Evolutionary conservation across 2,329 filamentous ascomycete species (phyloP), one percentile per base, ranked within the genome.

Genomic region (Sclerotinia minor): DNA sequence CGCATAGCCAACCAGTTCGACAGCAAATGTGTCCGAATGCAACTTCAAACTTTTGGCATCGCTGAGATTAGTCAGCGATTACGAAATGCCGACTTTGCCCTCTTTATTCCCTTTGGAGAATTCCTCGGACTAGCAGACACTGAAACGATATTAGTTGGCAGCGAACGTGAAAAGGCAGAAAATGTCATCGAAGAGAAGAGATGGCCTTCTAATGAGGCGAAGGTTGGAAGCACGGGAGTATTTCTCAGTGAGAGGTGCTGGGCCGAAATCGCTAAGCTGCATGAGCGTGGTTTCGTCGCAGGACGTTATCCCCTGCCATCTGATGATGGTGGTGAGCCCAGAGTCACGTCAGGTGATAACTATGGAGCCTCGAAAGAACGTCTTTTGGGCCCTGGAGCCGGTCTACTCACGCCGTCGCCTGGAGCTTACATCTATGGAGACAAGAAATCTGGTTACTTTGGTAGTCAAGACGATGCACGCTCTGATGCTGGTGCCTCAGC

Each of bases 1-100:
- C 89, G 95, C 61, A 99, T 99, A 72, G 94, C 95, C 70, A 99
- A 99, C 73, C 95, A 99, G 76, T 99, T 98, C 74, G 95, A 99
- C 79, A 97, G 93, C 85, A 98, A 98, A 79, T 99, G 95, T 77
- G 95, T 99, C 29, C 89, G 95, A 5, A 92, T 91, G 15, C 95
- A 99, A 77, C 86, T 99, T 1, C 94, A 98, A 77, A 96, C 93
- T 0, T 92, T 98, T 73, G 95, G 95, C 44, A 96, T 99, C 75
- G 94, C 94, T 1, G 95, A 99, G 77, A 97, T 99, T 78, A 97
- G 94, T 77, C 94, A 97, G 77, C 87, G 95, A 26, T 84, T 99
- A 50, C 88, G 94, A 61, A 94, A 94, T 67, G 94, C 94, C 0
- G 95, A 99, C 78, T 98, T 97, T 81, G 97, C 92, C 76, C 81